Conservation (phyloP, 2,329 filamentous ascomycete species). For the Calonectria pauciramosa region DNA sequence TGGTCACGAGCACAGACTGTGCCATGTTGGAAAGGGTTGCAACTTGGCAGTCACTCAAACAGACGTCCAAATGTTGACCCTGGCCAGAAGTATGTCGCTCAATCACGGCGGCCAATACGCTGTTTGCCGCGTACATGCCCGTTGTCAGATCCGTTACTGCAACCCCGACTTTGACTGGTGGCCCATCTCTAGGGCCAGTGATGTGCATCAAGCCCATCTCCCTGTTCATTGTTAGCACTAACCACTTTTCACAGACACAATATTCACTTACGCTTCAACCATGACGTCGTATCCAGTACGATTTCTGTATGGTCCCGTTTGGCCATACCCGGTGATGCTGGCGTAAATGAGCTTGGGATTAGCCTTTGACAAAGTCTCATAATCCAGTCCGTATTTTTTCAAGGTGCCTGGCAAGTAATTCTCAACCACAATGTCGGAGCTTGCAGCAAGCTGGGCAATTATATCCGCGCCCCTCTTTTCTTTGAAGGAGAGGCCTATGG, state of each 20-base stretch:
- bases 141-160: background rate
- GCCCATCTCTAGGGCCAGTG: background rate
- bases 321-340: background rate
- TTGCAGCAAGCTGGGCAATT: background rate
- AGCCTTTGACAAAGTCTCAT: background rate
- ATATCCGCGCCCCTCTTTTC: background rate
- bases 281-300: background rate
- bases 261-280: background rate
- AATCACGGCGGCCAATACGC: background rate
- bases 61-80: background rate
- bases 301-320: background rate
- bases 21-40: background rate
- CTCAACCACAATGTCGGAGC: background rate
- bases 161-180: background rate
- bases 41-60: background rate
- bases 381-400: background rate
- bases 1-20: background rate
- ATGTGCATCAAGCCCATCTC: conserved; percentile 4
- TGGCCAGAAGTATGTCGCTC: background rate
- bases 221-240: background rate
- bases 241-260: fast-evolving
- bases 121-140: background rate
- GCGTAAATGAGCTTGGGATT: background rate
- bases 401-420: background rate
- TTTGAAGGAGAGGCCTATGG: background rate